These are phyloP conservation scores for Neocucurbitaria cava DNA, from an alignment of 2,329 filamentous ascomycete genomes.

Conservation along the genomic window DNA sequence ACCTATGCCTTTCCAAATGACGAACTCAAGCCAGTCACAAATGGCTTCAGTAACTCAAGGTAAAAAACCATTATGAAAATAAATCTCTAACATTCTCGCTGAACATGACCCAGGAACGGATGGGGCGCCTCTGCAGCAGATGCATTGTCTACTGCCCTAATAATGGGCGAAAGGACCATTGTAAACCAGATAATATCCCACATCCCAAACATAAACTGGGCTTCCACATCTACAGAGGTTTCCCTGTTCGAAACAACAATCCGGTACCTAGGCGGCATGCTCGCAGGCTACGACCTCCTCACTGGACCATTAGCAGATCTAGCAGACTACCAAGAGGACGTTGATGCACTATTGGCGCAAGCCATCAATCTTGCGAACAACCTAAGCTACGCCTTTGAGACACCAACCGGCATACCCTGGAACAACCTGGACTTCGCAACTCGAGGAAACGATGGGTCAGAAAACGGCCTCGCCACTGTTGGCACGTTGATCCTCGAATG, in stretches of 20 bases:
- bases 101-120: constrained; percentile 67
- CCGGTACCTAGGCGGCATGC: constrained; percentile 80
- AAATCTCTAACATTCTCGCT: neutral
- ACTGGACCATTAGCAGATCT: constrained; percentile 68
- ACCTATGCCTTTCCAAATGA: constrained; percentile 79
- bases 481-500: constrained; percentile 85
- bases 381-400: constrained; percentile 80
- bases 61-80: constrained; percentile 45
- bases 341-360: constrained; percentile 70
- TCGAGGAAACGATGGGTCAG: constrained; percentile 55
- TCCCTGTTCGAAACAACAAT: constrained; percentile 92
- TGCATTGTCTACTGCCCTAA: constrained; percentile 77
- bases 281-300: constrained; percentile 79
- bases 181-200: constrained; percentile 75
- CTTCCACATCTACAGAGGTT: constrained; percentile 63
- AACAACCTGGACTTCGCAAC: constrained; percentile 70
- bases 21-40: constrained; percentile 73
- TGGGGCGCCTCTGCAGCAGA: constrained; percentile 88
- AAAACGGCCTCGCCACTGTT: constrained; percentile 77
- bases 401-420: constrained; percentile 74
- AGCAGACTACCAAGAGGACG: constrained; percentile 54
- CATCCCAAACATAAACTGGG: constrained; percentile 75
- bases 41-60: constrained; percentile 73
- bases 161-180: constrained; percentile 74
- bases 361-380: constrained; percentile 73